Conservation (phyloP, 1,139 yeast species). For the Nakaseomyces bracarensis region DNA sequence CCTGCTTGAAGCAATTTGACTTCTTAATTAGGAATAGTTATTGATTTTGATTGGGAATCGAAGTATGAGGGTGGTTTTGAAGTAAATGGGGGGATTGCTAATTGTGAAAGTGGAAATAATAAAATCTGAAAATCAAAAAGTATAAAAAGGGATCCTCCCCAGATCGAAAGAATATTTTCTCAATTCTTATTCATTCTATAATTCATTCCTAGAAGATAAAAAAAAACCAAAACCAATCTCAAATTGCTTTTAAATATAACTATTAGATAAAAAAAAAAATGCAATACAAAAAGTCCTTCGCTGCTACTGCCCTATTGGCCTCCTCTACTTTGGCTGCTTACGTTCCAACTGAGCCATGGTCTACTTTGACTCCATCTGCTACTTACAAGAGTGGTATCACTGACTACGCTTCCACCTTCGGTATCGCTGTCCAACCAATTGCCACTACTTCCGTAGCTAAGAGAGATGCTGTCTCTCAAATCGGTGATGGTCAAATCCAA, state of each 20-base stretch:
- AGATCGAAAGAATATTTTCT: background rate
- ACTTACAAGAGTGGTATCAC: slow-evolving; percentile 53
- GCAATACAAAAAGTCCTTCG: slow-evolving; percentile 34
- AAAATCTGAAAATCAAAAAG: background rate
- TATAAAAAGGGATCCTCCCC: background rate
- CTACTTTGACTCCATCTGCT: slow-evolving; percentile 58
- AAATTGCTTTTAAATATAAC: too few relatives aligned
- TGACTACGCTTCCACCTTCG: slow-evolving; percentile 15
- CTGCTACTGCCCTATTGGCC: slow-evolving; percentile 37
- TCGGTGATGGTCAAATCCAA: slow-evolving; percentile 43
- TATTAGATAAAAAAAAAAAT: slow-evolving; percentile 16
- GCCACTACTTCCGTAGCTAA: slow-evolving; percentile 37
- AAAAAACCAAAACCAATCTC: too few relatives aligned
- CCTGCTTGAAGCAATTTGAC: slow-evolving; percentile 3
- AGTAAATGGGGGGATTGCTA: too few relatives aligned
- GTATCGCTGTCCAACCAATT: slow-evolving; percentile 16
- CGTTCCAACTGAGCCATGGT: slow-evolving; percentile 64
- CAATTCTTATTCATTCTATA: too few relatives aligned
- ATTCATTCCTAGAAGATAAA: too few relatives aligned
- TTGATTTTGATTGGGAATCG: background rate
- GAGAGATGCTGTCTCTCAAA: slow-evolving; percentile 38
- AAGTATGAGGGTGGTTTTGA: background rate
- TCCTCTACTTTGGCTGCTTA: slow-evolving; percentile 51
- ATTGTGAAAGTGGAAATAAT: background rate
- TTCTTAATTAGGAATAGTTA: slow-evolving; percentile 5